Base-by-base conservation (phyloP, 345 rosid genomes). In the Rhodamnia argentea region DNA sequence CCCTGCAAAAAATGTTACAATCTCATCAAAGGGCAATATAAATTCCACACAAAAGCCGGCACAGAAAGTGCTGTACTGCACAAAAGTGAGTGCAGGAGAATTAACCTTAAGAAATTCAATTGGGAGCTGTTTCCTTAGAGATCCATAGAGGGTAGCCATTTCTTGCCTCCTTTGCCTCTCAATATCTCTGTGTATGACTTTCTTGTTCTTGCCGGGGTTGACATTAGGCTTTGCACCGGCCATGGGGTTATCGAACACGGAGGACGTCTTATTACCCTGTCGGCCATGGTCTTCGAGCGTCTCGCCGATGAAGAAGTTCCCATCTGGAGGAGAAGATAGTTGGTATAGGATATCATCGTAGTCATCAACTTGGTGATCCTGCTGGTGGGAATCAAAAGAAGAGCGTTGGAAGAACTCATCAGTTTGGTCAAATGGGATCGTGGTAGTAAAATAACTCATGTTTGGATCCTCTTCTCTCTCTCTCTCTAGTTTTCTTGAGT, bases 141-240 rank as follows among this genome's bases (percentile, higher is more conserved):
- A 81, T 3, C 87, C 64, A 74, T 88, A 86, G 51, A 89, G 92
- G 47, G 86, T 23, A 27, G 91, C 86, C 93, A 90, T 92, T 78
- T 91, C 92, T 86, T 91, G 92, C 74, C 93, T 89, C 74, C 93
- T 87, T 70, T 87, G 91, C 84, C 90, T 56, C 84, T 91, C 93
- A 56, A 88, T 82, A 16, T 92, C 91, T 87, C 91, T 86, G 64
- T 89, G 93, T 32, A 84, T 44, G 55, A 89, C 64, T 81, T 88
- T 91, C 87, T 84, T 90, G 85, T 75, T 89, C 83, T 88, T 87
- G 20, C 12, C 14, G 18, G 82, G 24, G 13, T 84, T 83, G 13
- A 10, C 26, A 54, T 42, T 83, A 51, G 52, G 53, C n/a, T 83
- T 83, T 12, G 3, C 83, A 5, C 50, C 57, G n/a, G 84, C 59